These are phyloP conservation scores for Euphorbia peplus DNA, from an alignment of 345 rosid genomes.

Conservation along the genomic window DNA sequence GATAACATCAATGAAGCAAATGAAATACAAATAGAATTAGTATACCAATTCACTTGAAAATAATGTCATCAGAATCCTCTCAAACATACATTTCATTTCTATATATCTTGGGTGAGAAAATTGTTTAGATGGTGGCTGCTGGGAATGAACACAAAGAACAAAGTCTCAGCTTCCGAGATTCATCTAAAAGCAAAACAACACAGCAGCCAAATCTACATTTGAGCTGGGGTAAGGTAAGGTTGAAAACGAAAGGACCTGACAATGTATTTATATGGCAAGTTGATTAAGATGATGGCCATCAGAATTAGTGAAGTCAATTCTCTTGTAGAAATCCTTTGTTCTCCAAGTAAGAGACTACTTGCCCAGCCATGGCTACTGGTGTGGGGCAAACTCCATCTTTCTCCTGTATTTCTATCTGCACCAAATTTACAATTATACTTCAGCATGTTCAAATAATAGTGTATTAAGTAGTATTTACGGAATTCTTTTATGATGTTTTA, in stretches of 20 bases:
- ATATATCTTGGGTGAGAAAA: neutral
- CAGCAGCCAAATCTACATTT: neutral
- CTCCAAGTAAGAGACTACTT: conserved; percentile 66
- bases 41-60: neutral
- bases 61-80: neutral
- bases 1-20: neutral
- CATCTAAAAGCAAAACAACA: neutral
- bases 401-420: conserved; percentile 69
- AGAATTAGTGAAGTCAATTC: conserved; percentile 13
- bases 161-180: too few species aligned
- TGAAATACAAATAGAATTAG: neutral
- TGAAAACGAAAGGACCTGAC: neutral
- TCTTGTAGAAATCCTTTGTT: conserved; percentile 64
- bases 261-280: neutral
- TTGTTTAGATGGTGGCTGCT: neutral
- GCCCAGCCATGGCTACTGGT: conserved; percentile 66
- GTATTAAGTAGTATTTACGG: neutral
- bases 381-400: conserved; percentile 66
- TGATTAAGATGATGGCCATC: neutral
- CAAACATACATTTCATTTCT: neutral
- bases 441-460: neutral
- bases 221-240: neutral
- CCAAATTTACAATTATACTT: neutral
- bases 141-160: neutral
- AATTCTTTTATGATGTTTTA: neutral